Percentiles rank a stretch among this genome's conserved stretches.
phyloP scores from a whole-genome alignment of 1,139 yeast genomes.

The Yamadazyma epiphylla region DNA sequence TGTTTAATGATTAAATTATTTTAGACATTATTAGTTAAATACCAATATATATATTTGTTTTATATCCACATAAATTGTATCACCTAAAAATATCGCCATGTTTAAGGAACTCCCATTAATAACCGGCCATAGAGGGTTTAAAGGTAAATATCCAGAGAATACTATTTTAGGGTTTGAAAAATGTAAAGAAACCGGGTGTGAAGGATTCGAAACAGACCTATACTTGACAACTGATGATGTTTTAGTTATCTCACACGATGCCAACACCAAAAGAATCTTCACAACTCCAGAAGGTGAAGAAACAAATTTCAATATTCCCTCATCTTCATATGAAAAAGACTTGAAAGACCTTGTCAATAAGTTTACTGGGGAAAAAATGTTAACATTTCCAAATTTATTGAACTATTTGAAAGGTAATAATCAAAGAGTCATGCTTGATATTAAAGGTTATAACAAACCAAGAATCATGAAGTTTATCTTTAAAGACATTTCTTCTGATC shows the following conservation, averaged over 20 bases:
- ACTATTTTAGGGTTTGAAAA: constrained; percentile 69
- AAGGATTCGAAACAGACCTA: constrained; percentile 77
- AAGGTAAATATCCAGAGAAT: constrained; percentile 72
- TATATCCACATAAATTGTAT: neutral
- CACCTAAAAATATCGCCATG: too few relatives aligned
- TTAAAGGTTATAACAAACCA: constrained; percentile 68
- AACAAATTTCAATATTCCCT: constrained; percentile 36
- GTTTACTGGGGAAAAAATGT: constrained; percentile 53
- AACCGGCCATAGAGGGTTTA: constrained; percentile 50
- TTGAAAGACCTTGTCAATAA: constrained; percentile 54
- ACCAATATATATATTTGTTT: neutral
- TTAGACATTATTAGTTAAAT: too few relatives aligned
- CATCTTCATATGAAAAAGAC: constrained; percentile 33
- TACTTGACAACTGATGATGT: constrained; percentile 74
- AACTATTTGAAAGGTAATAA: constrained; percentile 23
- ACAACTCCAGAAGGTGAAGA: constrained; percentile 41
- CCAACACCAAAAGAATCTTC: constrained; percentile 57
- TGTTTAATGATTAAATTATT: too few relatives aligned
- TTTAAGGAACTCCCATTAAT: constrained; percentile 23
- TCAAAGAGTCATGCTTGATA: constrained; percentile 64
- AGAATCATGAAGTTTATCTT: constrained; percentile 52
- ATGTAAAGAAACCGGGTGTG: constrained; percentile 68
- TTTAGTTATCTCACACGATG: constrained; percentile 75
- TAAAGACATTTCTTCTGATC: constrained; percentile 45
- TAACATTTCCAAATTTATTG: constrained; percentile 59